Base-by-base conservation (phyloP, 2,329 filamentous ascomycete genomes). In the Colletotrichum neosansevieriae region DNA sequence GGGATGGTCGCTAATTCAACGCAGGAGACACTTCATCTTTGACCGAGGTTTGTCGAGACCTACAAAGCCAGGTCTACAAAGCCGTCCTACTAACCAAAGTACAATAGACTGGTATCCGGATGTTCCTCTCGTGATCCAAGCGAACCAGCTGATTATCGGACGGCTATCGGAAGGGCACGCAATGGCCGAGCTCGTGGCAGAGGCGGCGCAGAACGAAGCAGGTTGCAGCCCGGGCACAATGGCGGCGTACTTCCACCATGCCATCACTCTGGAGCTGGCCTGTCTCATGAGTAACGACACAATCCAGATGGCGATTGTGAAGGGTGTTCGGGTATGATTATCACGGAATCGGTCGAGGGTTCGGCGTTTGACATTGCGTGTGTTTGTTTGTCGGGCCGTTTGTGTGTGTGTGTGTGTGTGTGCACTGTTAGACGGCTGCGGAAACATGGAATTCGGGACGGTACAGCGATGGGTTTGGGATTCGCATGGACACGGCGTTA, bases 211-310 rank as follows among this genome's bases (percentile, higher is more conserved):
- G 34, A 65, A 68, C 54, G 65, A 68, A 34, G 61, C 60, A 3
- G 65, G 65, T 6, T 68, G 65, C n/a, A 49, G 21, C 11, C 65
- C 61, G 2, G 65, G 65, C 6, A 65, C 65, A 53, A 68, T 68
- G 65, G 65, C 65, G 34, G 65, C 65, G 17, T 68, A 68, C 61
- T 68, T 68, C 40, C 65, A 68, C 40, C 65, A 65, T 24, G 65
- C 65, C 0, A 65, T 68, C 2, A 68, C 65, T 40, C 42, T 68
- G 17, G 65, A 68, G 42, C 61, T 68, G 65, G 65, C 65, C 3
- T 68, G 65, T 21, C 19, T 68, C 24, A 68, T 68, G 65, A 65
- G 61, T 53, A 64, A 68, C 42, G 65, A 68, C 47, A 15, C 54
- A 17, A 34, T 65, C 12, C 65, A 68, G 42, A 54, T 65, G 61